Evolutionary conservation across 1,284 basidiomycete genomes (phyloP), one percentile per base, ranked within the genome.

Genomic region (Porogramme epimiltina): DNA sequence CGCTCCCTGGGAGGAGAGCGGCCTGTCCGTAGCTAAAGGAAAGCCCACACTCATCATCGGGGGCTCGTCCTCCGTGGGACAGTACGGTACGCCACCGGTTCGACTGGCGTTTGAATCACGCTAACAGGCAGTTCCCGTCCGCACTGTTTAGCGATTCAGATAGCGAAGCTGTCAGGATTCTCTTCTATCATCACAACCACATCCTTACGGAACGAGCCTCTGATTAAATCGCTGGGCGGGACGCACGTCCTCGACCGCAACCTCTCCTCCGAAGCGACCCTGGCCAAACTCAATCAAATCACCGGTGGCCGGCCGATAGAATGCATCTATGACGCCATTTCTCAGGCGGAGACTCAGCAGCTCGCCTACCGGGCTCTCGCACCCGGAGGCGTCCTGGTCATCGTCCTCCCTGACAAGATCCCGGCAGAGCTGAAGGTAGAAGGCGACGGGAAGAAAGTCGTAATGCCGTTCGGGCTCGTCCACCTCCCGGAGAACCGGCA

Each of bases 131-230:
- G n/a, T 20, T 11, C 9, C 13, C 18, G 9, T 19, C 13, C 8
- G 9, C 11, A 4, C 4, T 15, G 4, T 15, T 4, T 52, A 82
- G 81, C 67, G 1, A 73, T 85, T 43, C 84, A 85, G 61, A 62
- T 85, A 13, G 79, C 79, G 4, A 77, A 70, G 55, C 58, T 78
- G 24, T 75, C 78, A 0, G 82, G 80, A 0, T 81, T 81, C 70
- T 73, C 70, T 3, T 77, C 75, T 0, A 80, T 84, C 52, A 76
- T 85, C 45, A 68, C 79, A 5, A 81, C 78, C 2, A 73, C 82
- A 1, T 82, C 79, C 6, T 58, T 62, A 13, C 72, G 71, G 54
- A 75, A 84, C 55, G 56, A 64, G 19, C 66, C 64, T 0, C 61
- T 64, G 36, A 73, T 86, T 52, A 77, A 76, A 57, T 66, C 70